Evolutionary conservation across 129 eudicot species (phyloP).

Genomic region (Arctium minus): DNA sequence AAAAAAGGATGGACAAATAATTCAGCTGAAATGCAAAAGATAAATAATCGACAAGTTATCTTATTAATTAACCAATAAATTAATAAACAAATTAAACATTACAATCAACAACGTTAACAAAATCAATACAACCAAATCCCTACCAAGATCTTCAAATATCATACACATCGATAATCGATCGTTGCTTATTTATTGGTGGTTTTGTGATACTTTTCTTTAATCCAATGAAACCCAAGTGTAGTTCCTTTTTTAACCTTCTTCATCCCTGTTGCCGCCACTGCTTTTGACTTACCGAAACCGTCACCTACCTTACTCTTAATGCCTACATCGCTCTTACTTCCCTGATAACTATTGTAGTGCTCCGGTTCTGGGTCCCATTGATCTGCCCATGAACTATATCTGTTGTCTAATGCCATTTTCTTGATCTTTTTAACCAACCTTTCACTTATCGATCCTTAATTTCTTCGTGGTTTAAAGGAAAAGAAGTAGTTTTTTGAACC

Average conservation of each 20-base stretch:
- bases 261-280: conserved; percentile 15
- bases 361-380: conserved; percentile 33
- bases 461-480: background rate
- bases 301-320: conserved; percentile 19
- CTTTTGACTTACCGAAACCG: conserved; percentile 21
- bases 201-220: conserved; percentile 29
- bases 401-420: conserved; percentile 18
- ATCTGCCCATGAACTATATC: conserved; percentile 31
- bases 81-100: background rate
- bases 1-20: too few relatives aligned
- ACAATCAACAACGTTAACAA: background rate
- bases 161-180: background rate
- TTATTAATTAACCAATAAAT: background rate
- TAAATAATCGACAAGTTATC: background rate
- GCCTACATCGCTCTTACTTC: background rate
- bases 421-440: background rate
- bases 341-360: conserved; percentile 6
- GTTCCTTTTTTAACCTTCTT: conserved; percentile 27
- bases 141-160: background rate
- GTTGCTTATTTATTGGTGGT: conserved; percentile 11
- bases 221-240: conserved; percentile 28
- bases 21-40: background rate
- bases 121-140: background rate
- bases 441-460: background rate
- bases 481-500: background rate